Base-by-base conservation (phyloP, 371 early-diverging fungal genomes). In the Mucor velutinosus region DNA sequence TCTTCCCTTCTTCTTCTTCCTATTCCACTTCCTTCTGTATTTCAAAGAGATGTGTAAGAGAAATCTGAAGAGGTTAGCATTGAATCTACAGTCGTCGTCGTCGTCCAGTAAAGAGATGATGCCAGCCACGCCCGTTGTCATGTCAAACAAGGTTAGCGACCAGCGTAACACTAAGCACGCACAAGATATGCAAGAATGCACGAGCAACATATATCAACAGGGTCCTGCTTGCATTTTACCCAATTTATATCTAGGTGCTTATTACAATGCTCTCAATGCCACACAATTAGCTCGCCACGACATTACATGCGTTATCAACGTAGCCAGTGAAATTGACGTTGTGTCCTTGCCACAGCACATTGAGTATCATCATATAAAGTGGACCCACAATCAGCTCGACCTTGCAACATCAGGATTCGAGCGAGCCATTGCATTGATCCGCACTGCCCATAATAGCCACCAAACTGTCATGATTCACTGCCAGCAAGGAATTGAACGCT, bases 171-270 rank as follows among this genome's bases (percentile, higher is more conserved):
- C 51, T 51, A 51, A 51, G 2, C 23, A 51, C 23, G 25, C 12
- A 37, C 37, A 37, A 25, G 25, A 25, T 51, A 51, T 51, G 51
- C 51, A 57, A 32, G 30, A 57, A 57, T 30, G 32, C 51, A 51
- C 32, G n/a, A 63, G 47, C 23, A 37, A 53, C 25, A 17, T 39
- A 8, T 78, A 78, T 51, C 65, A 71, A 30, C 37, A 74, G 39
- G 90, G 88, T 27, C 91, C 91, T 17, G 85, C 77, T 25, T 68
- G 75, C 45, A 88, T 93, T 33, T 76, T 93, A 64, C 89, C 90
- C 37, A 81, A 84, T 49, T 79, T 93, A 19, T 92, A 83, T 69
- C 78, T 93, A 62, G 93, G 93, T n/a, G 87, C 87, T 12, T 84
- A 79, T 47, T 77, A 79, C 57, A 91, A 86, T 63, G 91, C 89